phyloP scores from a whole-genome alignment of 768 basidiomycete genomes.

The Lenzites betulinus region DNA sequence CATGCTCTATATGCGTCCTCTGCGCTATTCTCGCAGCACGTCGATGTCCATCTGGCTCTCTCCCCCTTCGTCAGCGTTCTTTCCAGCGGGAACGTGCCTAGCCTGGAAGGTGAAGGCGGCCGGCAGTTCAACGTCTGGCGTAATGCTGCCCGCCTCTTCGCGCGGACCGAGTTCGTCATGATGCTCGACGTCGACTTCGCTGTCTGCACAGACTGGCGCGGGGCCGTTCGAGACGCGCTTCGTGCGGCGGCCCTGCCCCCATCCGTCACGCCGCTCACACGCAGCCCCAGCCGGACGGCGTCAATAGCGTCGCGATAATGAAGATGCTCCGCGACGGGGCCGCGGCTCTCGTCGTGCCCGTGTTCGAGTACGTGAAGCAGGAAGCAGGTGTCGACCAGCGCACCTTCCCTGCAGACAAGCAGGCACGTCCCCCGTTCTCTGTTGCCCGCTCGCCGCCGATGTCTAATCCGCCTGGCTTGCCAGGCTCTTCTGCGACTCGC shows the following conservation, averaged over 20 bases:
- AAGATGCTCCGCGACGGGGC: slow-evolving; percentile 56
- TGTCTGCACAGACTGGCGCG: slow-evolving; percentile 78
- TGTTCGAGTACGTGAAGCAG: slow-evolving; percentile 77
- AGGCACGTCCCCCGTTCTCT: slow-evolving; percentile 41
- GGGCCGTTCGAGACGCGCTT: slow-evolving; percentile 45
- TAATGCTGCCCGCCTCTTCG: slow-evolving; percentile 81
- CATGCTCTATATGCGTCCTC: slow-evolving; percentile 68
- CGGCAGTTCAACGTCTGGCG: slow-evolving; percentile 91
- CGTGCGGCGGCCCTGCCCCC: slow-evolving; percentile 30
- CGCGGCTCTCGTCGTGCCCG: slow-evolving; percentile 79
- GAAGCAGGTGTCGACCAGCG: slow-evolving; percentile 59
- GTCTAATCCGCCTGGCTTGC: neutral
- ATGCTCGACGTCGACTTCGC: slow-evolving; percentile 92
- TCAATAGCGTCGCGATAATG: slow-evolving; percentile 25
- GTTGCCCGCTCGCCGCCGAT: neutral
- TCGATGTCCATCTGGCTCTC: slow-evolving; percentile 86
- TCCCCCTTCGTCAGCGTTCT: slow-evolving; percentile 53
- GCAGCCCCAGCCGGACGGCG: neutral
- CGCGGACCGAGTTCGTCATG: slow-evolving; percentile 83
- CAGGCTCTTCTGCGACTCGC: slow-evolving; percentile 64
- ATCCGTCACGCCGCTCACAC: slow-evolving; percentile 14
- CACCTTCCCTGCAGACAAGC: slow-evolving; percentile 69
- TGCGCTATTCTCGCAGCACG: slow-evolving; percentile 62
- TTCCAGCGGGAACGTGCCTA: slow-evolving; percentile 1
- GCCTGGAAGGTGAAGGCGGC: slow-evolving; percentile 39